These are phyloP conservation scores for Fusarium kyushuense DNA, from an alignment of 2,329 filamentous ascomycete species.

Conservation along the genomic window DNA sequence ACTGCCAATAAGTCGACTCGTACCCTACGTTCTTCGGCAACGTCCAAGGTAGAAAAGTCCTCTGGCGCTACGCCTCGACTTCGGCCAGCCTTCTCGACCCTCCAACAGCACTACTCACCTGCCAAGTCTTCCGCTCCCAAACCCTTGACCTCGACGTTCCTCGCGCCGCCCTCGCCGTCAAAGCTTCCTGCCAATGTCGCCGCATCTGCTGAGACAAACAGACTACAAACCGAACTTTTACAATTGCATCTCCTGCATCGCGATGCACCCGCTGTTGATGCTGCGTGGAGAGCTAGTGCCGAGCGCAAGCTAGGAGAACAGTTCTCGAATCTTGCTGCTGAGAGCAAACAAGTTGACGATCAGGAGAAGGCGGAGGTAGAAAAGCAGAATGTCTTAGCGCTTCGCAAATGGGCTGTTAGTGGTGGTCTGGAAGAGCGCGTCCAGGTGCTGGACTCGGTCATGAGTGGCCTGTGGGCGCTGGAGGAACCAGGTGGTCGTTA, in stretches of 20 bases:
- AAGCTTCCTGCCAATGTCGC: slow-evolving; percentile 72
- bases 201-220: slow-evolving; percentile 67
- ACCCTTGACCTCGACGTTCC: slow-evolving; percentile 67
- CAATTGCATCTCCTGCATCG: slow-evolving; percentile 74
- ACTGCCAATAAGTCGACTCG: slow-evolving; percentile 36
- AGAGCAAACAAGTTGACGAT: slow-evolving; percentile 52
- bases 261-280: slow-evolving; percentile 58
- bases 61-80: slow-evolving; percentile 50
- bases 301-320: slow-evolving; percentile 59
- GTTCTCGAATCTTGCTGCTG: slow-evolving; percentile 57
- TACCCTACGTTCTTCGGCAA: slow-evolving; percentile 28
- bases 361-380: slow-evolving; percentile 61
- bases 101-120: slow-evolving; percentile 76
- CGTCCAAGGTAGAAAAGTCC: slow-evolving; percentile 36
- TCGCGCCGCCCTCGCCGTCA: slow-evolving; percentile 71
- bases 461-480: slow-evolving; percentile 69
- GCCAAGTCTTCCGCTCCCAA: slow-evolving; percentile 72
- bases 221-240: slow-evolving; percentile 73
- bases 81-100: slow-evolving; percentile 69
- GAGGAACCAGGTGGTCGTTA: slow-evolving; percentile 69
- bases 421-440: slow-evolving; percentile 66
- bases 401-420: slow-evolving; percentile 63
- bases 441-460: slow-evolving; percentile 67
- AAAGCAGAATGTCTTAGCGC: slow-evolving; percentile 62
- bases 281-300: slow-evolving; percentile 69